These are phyloP conservation scores for Polyporus arcularius DNA, from an alignment of 768 basidiomycete species.

Conservation along the genomic window DNA sequence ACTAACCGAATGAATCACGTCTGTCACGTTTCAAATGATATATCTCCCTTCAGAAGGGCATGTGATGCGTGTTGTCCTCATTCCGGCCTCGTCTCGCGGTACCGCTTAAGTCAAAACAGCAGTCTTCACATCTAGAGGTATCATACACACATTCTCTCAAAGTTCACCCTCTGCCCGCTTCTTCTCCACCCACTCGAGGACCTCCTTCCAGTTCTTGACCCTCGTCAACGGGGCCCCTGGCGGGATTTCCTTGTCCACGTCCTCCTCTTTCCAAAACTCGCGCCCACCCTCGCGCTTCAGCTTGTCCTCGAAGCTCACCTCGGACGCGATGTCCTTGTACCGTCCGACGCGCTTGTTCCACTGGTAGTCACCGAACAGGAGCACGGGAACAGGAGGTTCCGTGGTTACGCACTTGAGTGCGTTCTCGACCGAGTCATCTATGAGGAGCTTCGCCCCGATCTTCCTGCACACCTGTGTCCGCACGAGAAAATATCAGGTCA, in stretches of 20 bases:
- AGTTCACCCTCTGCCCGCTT: conserved; percentile 12
- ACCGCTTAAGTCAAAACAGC: too few species aligned
- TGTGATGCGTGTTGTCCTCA: too few species aligned
- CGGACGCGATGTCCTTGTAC: conserved; percentile 45
- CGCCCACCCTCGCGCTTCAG: conserved; percentile 47
- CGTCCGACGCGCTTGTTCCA: conserved; percentile 69
- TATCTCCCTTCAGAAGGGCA: neutral
- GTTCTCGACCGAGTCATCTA: conserved; percentile 85
- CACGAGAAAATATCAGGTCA: neutral
- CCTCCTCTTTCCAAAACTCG: conserved; percentile 59
- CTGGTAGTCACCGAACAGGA: conserved; percentile 75
- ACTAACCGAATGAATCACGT: conserved; percentile 17
- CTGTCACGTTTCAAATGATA: conserved; percentile 7
- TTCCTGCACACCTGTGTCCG: conserved; percentile 57
- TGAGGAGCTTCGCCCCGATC: conserved; percentile 62
- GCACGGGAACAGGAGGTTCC: conserved; percentile 52
- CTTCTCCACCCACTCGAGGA: conserved; percentile 47
- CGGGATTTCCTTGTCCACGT: conserved; percentile 47
- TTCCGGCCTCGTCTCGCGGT: too few species aligned
- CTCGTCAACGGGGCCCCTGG: conserved; percentile 50
- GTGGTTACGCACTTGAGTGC: conserved; percentile 58
- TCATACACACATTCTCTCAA: neutral
- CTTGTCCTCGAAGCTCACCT: conserved; percentile 55
- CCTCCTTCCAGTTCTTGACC: conserved; percentile 66
- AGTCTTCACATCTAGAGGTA: too few species aligned